Base-by-base conservation (phyloP, 805 yeast species). In the Barnettozyma wickerhamii region DNA sequence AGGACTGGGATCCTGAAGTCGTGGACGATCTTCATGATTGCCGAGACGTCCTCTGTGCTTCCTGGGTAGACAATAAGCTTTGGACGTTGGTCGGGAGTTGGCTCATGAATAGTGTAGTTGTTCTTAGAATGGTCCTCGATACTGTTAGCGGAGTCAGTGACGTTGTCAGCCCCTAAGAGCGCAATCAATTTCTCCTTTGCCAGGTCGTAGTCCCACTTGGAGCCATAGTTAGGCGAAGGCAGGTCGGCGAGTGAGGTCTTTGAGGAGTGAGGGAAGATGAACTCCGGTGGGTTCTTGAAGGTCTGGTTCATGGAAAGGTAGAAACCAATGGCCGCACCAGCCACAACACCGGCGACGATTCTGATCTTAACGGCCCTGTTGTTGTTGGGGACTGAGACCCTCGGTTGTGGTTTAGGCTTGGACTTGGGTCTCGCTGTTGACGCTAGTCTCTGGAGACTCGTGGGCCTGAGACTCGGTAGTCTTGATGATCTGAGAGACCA, bases 1-100 rank as follows among this genome's bases (percentile, higher is more conserved):
- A 80, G 74, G 43, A 80, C 75, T 6, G 86, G 86, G 6, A 81
- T 68, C 23, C 56, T 55, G 50, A 68, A 66, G 43, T 69, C 62
- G 52, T 78, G 73, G 40, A 78, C 72, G 6, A 77, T 60, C 49
- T 73, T 72, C 60, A 79, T 65, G 12, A 81, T 64, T 20, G 61
- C 53, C 1, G 81, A 71, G 1, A 80, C 83, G 44, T 79, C 72
- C 42, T 75, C 73, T 0, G 83, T 76, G 45, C 73, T 60, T 18
- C 63, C 61, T 1, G 84, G 84, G 44, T 67, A 80, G 2, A 72
- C 69, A 4, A 80, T 68, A 10, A 53, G 29, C 65, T 63, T 45
- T 6, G 86, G 84, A 32, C 60, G 58, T 49, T 77, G 73, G 30
- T 66, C 65, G 3, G 69, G 69, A 7, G 38, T 21, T 12, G 81